phyloP scores from a whole-genome alignment of 2,329 filamentous ascomycete genomes.

The Biscogniauxia marginata region DNA sequence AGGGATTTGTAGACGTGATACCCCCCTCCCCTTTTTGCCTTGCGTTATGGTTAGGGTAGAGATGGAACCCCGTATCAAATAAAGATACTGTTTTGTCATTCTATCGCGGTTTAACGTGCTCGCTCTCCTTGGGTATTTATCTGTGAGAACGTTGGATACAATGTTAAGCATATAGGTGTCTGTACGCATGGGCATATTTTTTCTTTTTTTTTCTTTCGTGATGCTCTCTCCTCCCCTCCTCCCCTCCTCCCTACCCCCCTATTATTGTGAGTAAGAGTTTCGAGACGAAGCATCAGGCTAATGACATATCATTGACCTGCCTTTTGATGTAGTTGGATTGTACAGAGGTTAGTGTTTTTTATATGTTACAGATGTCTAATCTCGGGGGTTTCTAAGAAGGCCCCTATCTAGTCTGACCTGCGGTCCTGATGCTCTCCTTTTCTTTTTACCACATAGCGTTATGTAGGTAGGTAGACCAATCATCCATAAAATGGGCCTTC shows the following conservation, averaged over 20 bases:
- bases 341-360: neutral
- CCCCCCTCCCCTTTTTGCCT: neutral
- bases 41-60: neutral
- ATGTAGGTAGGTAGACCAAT: no score
- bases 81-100: neutral
- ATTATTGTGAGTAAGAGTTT: neutral
- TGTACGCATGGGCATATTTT: neutral
- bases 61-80: neutral
- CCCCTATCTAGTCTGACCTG: neutral
- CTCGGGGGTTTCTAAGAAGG: no score
- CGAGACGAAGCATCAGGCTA: neutral
- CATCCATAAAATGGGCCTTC: no score
- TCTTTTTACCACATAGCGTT: no score
- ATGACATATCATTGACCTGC: neutral
- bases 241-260: no score
- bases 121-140: neutral
- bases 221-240: no score
- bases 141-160: neutral
- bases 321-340: neutral
- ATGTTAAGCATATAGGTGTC: neutral
- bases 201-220: neutral
- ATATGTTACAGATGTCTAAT: conserved; percentile 1
- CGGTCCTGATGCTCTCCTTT: no score
- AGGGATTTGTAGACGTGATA: conserved; percentile 5
- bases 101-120: no score